Base-by-base conservation (phyloP, 805 yeast genomes). In the Lipomyces spencermartinsiae region DNA sequence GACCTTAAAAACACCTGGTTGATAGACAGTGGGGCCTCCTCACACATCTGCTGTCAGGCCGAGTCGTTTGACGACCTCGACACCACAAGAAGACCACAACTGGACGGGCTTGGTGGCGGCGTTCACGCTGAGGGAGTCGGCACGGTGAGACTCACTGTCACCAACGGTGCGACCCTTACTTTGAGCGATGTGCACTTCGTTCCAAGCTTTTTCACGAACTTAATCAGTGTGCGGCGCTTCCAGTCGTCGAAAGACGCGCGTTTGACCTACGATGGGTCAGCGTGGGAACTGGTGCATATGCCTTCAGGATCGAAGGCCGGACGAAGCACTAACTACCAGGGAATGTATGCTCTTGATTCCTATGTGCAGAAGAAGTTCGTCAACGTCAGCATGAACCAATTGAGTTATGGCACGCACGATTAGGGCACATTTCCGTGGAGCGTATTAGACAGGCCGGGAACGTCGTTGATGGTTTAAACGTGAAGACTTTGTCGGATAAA, bases 241-340 rank as follows among this genome's bases (percentile, higher is more conserved):
- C 25, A 25, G 31, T 51, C 55, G 12, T 51, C 55, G 12, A 51
- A 51, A 4, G 55, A 51, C 25, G 55, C 55, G 55, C 55, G 55
- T 16, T 51, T 51, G 25, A 16, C 25, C 55, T 51, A n/a, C 12
- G 25, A 51, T 9, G 46, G 46, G 46, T n/a, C n/a, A n/a, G n/a
- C n/a, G n/a, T n/a, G n/a, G n/a, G n/a, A n/a, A n/a, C n/a, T n/a
- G n/a, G n/a, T n/a, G n/a, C n/a, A n/a, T n/a, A n/a, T n/a, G n/a
- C n/a, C n/a, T n/a, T n/a, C n/a, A n/a, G n/a, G n/a, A n/a, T n/a
- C n/a, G n/a, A n/a, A n/a, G n/a, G n/a, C n/a, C n/a, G n/a, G n/a
- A n/a, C n/a, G n/a, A n/a, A n/a, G n/a, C n/a, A n/a, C n/a, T n/a
- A n/a, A n/a, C n/a, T n/a, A n/a, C n/a, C n/a, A n/a, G n/a, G n/a